A percentile compares a stretch with the other conserved stretches of the same genome.
phyloP scores from a whole-genome alignment of 805 yeast species.

The Lipomyces oligophaga region DNA sequence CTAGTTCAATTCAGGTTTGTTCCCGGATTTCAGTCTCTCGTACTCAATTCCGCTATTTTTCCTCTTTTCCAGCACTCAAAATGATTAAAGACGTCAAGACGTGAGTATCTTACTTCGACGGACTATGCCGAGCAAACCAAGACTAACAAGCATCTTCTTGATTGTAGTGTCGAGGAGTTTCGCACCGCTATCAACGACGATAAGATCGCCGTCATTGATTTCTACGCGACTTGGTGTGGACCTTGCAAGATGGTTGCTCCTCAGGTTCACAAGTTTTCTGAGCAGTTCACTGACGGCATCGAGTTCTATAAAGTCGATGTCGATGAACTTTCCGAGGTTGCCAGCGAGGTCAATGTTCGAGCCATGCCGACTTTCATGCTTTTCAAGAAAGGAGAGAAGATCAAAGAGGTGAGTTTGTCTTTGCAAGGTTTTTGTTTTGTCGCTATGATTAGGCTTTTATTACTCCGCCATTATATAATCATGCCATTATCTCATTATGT shows the following conservation, averaged over 20 bases:
- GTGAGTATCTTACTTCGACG: slow-evolving; percentile 4
- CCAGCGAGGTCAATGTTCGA: slow-evolving; percentile 65
- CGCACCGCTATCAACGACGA: slow-evolving; percentile 55
- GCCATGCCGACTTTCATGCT: slow-evolving; percentile 69
- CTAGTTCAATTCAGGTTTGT: too few relatives aligned
- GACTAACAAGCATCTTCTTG: background rate
- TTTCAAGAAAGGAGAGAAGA: slow-evolving; percentile 77
- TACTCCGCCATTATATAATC: background rate
- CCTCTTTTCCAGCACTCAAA: slow-evolving; percentile 7
- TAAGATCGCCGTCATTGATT: slow-evolving; percentile 87
- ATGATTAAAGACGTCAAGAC: slow-evolving; percentile 25
- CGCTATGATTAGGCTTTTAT: background rate
- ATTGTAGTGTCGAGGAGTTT: slow-evolving; percentile 52
- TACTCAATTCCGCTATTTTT: slow-evolving; percentile 7
- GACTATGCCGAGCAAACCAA: background rate
- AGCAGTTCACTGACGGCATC: slow-evolving; percentile 50
- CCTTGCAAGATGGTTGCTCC: slow-evolving; percentile 99
- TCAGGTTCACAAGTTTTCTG: slow-evolving; percentile 74
- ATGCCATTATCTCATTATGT: background rate
- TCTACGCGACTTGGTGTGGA: slow-evolving; percentile 98
- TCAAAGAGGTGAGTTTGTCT: slow-evolving; percentile 56
- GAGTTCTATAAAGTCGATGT: slow-evolving; percentile 89
- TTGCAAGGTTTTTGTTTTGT: slow-evolving; percentile 41
- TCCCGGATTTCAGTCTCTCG: background rate
- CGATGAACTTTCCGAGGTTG: slow-evolving; percentile 68